Percentiles rank a stretch among this genome's conserved stretches.
Conservation (phyloP, 805 yeast genomes). For the Clavispora santaluciae region DNA sequence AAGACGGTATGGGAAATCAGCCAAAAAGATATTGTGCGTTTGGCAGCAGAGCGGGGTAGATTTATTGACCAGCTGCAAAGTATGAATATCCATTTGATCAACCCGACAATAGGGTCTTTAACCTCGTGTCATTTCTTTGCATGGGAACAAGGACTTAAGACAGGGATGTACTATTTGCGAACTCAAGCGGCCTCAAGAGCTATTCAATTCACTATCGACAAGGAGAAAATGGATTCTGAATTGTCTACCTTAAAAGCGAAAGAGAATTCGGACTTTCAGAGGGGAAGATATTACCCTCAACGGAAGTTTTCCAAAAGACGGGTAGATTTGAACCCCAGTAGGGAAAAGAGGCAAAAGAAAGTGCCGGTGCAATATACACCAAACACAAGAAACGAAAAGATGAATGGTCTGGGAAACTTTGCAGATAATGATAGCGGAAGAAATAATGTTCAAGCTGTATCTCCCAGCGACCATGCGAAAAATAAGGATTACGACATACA, state of each 20-base stretch:
- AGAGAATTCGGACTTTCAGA: conserved; percentile 1
- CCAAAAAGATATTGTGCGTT: conserved; percentile 77
- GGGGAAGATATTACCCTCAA: background rate
- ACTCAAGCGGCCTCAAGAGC: conserved; percentile 37
- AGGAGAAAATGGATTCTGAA: background rate
- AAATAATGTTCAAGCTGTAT: background rate
- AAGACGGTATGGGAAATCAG: conserved; percentile 96
- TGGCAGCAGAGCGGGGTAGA: conserved; percentile 77
- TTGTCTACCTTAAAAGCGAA: conserved; percentile 3
- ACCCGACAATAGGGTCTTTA: conserved; percentile 35
- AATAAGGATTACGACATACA: conserved; percentile 22
- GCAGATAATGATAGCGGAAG: background rate
- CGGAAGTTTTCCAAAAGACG: background rate
- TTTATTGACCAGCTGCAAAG: conserved; percentile 56
- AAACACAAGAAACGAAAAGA: too few relatives aligned
- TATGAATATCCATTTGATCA: conserved; percentile 34
- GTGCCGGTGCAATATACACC: background rate
- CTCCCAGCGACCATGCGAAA: background rate
- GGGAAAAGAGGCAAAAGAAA: background rate
- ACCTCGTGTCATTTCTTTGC: conserved; percentile 43
- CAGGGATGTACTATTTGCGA: conserved; percentile 37
- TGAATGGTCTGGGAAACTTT: too few relatives aligned
- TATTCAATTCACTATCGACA: conserved; percentile 25
- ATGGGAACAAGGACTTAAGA: conserved; percentile 36
- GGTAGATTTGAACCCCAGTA: background rate